Percentiles rank a stretch among this genome's conserved stretches.
Evolutionary conservation across 331 rosid genomes (phyloP).

Genomic region (Quercus phellos): DNA sequence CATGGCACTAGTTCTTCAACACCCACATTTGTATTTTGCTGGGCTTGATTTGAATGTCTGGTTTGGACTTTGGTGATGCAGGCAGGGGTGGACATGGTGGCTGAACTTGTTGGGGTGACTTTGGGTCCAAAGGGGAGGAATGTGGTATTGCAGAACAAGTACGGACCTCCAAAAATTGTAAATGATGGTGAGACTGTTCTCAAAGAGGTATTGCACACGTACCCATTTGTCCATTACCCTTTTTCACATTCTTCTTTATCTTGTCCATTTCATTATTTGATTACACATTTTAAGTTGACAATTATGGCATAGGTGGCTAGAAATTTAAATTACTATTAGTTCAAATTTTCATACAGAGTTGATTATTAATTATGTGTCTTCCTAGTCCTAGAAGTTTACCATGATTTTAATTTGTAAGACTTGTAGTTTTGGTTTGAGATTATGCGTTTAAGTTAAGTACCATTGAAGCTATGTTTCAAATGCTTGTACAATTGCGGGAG

Average conservation of each 20-base stretch:
- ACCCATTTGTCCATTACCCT: neutral
- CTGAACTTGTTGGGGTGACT: conserved; percentile 85
- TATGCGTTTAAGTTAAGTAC: neutral
- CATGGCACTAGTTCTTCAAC: neutral
- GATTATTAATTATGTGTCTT: neutral
- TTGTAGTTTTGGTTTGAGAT: neutral
- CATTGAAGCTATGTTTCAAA: neutral
- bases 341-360: neutral
- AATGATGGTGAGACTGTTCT: conserved; percentile 95
- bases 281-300: neutral
- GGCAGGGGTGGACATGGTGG: conserved; percentile 87
- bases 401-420: neutral
- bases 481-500: neutral
- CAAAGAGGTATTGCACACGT: conserved; percentile 48
- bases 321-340: neutral
- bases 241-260: conserved; percentile 3
- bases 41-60: conserved; percentile 6
- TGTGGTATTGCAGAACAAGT: conserved; percentile 80
- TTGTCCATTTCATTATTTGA: neutral
- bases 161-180: conserved; percentile 93
- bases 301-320: neutral
- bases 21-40: conserved; percentile 9
- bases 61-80: conserved; percentile 32
- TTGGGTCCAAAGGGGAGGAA: conserved; percentile 95
- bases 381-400: neutral